These are phyloP conservation scores for Mycena floridula DNA, from an alignment of 768 basidiomycete genomes.

Conservation along the genomic window DNA sequence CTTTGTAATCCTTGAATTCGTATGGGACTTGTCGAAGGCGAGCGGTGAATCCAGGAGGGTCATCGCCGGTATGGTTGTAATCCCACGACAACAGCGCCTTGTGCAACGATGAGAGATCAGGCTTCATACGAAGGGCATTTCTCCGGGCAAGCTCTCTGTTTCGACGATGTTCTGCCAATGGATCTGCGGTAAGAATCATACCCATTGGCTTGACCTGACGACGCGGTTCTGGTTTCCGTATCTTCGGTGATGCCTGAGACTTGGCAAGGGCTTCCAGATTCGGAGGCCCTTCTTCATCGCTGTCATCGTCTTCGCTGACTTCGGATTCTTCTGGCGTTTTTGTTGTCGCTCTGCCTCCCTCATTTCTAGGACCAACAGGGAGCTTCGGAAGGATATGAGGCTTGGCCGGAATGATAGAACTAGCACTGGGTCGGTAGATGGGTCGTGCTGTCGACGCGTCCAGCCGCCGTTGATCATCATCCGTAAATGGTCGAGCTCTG, in stretches of 20 bases:
- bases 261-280: constrained; percentile 51
- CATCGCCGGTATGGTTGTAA: constrained; percentile 59
- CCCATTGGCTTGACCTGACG: constrained; percentile 63
- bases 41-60: constrained; percentile 50
- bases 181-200: constrained; percentile 37
- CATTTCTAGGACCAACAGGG: constrained; percentile 7
- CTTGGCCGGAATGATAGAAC: constrained; percentile 4
- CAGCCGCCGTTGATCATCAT: constrained; percentile 28
- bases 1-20: constrained; percentile 52
- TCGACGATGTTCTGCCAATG: constrained; percentile 42
- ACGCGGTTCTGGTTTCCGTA: constrained; percentile 50
- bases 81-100: constrained; percentile 80
- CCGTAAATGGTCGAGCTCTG: constrained; percentile 13
- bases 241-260: constrained; percentile 54
- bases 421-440: constrained; percentile 31
- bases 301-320: constrained; percentile 40
- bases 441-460: constrained; percentile 30
- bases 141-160: constrained; percentile 58
- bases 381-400: background rate
- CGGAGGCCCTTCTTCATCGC: constrained; percentile 37
- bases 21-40: constrained; percentile 48
- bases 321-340: constrained; percentile 27
- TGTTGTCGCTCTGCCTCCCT: background rate
- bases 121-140: constrained; percentile 66
- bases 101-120: constrained; percentile 77